Base-by-base conservation (phyloP, 257 asterid species). In the Ehretia macrophylla region DNA sequence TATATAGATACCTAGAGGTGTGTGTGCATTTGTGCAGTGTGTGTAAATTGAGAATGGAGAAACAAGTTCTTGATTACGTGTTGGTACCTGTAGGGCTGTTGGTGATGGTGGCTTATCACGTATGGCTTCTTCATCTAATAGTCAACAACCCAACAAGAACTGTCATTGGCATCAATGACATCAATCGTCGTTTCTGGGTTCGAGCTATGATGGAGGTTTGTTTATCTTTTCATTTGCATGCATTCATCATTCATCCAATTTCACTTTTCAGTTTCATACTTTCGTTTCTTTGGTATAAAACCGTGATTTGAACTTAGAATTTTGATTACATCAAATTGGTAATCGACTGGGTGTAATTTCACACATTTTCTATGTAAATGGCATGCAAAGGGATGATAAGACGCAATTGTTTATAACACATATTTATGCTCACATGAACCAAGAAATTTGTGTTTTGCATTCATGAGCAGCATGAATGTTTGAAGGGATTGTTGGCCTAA, bases 151-250 rank as follows among this genome's bases (percentile, higher is more conserved):
- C 99, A 47, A 9, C 78, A 64, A 72, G 77, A 70, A 92, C 97
- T 56, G 86, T 92, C 55, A 65, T 92, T 77, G 99, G 99, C 20
- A 76, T 92, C 73, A 92, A 92, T 82, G 79, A 91, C 66, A 68
- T 79, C 82, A 86, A 79, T 77, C 96, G 97, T 78, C 94, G 93
- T 54, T 61, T 88, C 35, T 92, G 99, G 99, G 95, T 88, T 52
- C 80, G 68, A 5, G 85, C 95, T 55, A 92, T 88, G 97, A 92
- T 92, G 99, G 86, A 86, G 95, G 98, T 87, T 35, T 14, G 42
- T 20, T 4, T 46, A 17, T 8, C 3, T n/a, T n/a, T n/a, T 27
- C 9, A n/a, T 12, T 21, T 0, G 35, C 35, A 0, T 27, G 55
- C 37, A 16, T 52, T 44, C 10, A 0, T 32, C 17, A 4, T 1